Percentiles rank a stretch among this genome's conserved stretches.
These are phyloP conservation scores for Butyriboletus appendiculatus DNA, from an alignment of 1,284 basidiomycete genomes.

Conservation along the genomic window DNA sequence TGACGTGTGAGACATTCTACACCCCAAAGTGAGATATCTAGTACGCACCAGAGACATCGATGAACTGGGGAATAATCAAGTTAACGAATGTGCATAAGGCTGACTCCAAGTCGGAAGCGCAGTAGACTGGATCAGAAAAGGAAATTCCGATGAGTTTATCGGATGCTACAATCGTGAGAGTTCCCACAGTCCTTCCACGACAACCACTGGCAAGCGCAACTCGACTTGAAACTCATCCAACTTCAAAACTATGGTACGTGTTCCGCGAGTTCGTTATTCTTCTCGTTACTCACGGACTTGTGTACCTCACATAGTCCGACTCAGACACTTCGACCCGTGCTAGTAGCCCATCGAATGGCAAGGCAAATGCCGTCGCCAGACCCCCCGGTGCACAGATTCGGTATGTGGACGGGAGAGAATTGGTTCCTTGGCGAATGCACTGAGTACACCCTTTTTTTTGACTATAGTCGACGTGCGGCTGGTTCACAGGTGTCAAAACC, in stretches of 20 bases:
- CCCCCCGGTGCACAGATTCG: constrained; percentile 79
- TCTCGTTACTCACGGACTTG: neutral
- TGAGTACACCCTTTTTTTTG: neutral
- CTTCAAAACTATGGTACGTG: constrained; percentile 28
- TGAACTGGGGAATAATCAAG: neutral
- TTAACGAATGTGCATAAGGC: neutral
- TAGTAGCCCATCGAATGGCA: constrained; percentile 40
- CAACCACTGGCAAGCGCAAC: constrained; percentile 3
- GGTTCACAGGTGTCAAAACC: constrained; percentile 72
- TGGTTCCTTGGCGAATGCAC: neutral
- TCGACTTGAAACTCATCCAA: constrained; percentile 12
- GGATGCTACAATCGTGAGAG: constrained; percentile 1
- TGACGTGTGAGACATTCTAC: neutral
- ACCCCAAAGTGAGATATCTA: neutral
- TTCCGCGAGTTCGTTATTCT: neutral
- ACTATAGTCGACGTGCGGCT: constrained; percentile 74
- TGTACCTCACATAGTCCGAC: constrained; percentile 51
- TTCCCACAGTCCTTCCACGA: constrained; percentile 33
- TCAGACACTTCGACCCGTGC: constrained; percentile 55
- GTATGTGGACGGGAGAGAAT: constrained; percentile 41
- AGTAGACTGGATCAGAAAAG: constrained; percentile 2
- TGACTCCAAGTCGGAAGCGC: neutral
- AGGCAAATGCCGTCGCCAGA: constrained; percentile 54
- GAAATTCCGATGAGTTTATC: constrained; percentile 17
- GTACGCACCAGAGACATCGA: constrained; percentile 25